Base-by-base conservation (phyloP, 495 filamentous ascomycete species). In the Aspergillus hancockii region DNA sequence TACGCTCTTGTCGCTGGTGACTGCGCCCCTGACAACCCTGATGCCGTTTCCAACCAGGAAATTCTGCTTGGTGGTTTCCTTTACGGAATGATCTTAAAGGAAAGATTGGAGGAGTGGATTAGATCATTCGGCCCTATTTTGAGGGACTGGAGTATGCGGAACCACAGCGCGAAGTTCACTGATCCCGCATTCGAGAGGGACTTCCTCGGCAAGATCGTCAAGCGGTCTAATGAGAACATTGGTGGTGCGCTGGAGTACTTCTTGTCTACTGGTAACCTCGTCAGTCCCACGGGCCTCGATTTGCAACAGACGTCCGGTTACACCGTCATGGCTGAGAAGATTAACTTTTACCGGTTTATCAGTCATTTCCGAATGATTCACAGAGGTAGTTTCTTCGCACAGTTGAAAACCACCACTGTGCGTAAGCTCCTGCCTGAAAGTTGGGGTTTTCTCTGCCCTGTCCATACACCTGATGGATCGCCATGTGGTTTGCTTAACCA, bases 341-440 rank as follows among this genome's bases (percentile, higher is more conserved):
- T 98, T 67, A 98, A 98, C 80, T 98, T 98, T 78, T 88, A 95
- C 67, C 90, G 94, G 63, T 98, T 98, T 77, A 95, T 98, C 76
- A 93, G 90, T 78, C 94, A 98, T 71, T 98, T 98, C 81, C 91
- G 94, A 52, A 97, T 97, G 92, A 92, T 98, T 59, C 94, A 98
- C 74, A 83, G 94, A 86, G 94, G 94, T 76, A 94, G 90, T 73
- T 98, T 98, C 84, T 98, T 98, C 73, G 93, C 94, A 9, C 90
- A 97, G 67, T 71, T 98, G 63, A 98, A 98, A 73, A 98, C 94
- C 0, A 98, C 94, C 6, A 93, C 94, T 0, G 94, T 98, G 34
- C 85, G 94, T 73, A 98, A 97, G 71, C 75, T 98, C 65, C 76
- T 98, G 19, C 94, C 94, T 3, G 94, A 98, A 71, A 96, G 92